Evolutionary conservation across 768 basidiomycete species (phyloP).

Genomic region (Mycena maculata): DNA sequence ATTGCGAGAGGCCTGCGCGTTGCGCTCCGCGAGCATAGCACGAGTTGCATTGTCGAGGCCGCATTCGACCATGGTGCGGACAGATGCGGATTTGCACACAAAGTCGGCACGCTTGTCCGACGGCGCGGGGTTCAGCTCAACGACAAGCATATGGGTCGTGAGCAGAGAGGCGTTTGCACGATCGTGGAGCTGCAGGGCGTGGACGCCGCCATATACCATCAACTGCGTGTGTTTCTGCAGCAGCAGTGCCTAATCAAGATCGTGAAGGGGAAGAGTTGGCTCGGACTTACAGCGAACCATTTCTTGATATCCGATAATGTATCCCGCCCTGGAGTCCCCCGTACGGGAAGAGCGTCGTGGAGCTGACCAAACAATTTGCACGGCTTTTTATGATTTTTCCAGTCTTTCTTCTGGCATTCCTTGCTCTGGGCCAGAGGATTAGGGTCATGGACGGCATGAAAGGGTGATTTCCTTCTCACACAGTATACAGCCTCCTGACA

Average conservation of each 20-base stretch:
- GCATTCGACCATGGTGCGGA: constrained; percentile 10
- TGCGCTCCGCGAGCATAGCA: constrained; percentile 6
- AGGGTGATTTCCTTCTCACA: too few relatives aligned
- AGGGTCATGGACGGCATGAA: background rate
- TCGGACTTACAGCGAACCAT: constrained; percentile 25
- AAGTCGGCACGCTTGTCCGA: constrained; percentile 6
- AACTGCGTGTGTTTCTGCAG: constrained; percentile 30
- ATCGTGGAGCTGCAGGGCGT: constrained; percentile 25
- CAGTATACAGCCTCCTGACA: too few relatives aligned
- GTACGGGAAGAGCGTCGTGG: constrained; percentile 20
- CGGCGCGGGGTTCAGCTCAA: background rate
- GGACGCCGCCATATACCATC: constrained; percentile 17
- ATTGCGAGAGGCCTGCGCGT: background rate
- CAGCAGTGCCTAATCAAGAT: too few relatives aligned
- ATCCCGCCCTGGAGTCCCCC: constrained; percentile 18
- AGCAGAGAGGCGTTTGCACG: background rate
- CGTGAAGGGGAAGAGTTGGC: background rate
- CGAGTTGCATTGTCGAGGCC: constrained; percentile 3
- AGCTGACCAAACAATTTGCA: constrained; percentile 16
- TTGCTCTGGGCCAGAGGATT: constrained; percentile 7
- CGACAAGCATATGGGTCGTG: constrained; percentile 22
- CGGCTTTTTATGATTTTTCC: constrained; percentile 22
- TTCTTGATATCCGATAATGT: constrained; percentile 19
- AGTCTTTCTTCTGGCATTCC: constrained; percentile 31
- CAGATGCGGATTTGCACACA: background rate